Percentiles rank a stretch among this genome's conserved stretches.
Evolutionary conservation across 139 green algal genomes (phyloP).

Genomic region (Tetratostichococcus sp.): DNA sequence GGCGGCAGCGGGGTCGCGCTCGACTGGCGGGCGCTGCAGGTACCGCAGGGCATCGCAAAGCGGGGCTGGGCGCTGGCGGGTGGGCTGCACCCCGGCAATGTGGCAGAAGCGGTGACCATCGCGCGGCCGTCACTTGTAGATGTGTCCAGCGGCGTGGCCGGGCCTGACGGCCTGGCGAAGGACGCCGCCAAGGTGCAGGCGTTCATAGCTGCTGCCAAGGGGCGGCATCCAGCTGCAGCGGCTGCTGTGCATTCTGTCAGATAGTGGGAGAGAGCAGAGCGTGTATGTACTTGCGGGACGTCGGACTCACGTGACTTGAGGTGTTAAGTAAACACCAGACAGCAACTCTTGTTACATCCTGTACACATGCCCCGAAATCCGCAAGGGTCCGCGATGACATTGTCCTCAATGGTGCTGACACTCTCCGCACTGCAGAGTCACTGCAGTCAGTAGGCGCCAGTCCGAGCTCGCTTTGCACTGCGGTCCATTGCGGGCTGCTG

Average conservation of each 20-base stretch:
- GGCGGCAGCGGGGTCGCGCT: slow-evolving; percentile 64
- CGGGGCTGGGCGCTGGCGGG: slow-evolving; percentile 77
- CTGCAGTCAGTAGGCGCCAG: no score
- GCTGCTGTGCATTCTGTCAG: no score
- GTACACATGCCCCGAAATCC: no score
- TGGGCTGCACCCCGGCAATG: slow-evolving; percentile 63
- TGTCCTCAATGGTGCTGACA: no score
- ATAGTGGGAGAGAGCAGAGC: no score
- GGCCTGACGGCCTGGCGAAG: slow-evolving; percentile 49
- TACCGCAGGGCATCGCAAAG: slow-evolving; percentile 1
- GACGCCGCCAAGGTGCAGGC: slow-evolving; percentile 30
- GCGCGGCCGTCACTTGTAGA: slow-evolving; percentile 65
- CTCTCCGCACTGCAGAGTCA: no score
- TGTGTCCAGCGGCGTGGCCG: slow-evolving; percentile 76
- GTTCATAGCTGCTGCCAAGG: slow-evolving; percentile 26
- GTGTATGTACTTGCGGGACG: no score
- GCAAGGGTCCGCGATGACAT: no score
- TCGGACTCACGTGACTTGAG: no score
- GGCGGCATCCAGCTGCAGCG: neutral
- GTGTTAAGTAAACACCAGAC: no score
- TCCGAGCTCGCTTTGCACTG: neutral
- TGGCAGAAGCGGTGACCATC: slow-evolving; percentile 53
- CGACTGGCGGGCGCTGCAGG: slow-evolving; percentile 50
- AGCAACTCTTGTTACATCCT: no score
- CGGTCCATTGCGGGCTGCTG: neutral